A percentile compares a stretch with the other conserved stretches of the same genome.
These are phyloP conservation scores for Reutealis trisperma DNA, from an alignment of 345 rosid species.

Conservation along the genomic window DNA sequence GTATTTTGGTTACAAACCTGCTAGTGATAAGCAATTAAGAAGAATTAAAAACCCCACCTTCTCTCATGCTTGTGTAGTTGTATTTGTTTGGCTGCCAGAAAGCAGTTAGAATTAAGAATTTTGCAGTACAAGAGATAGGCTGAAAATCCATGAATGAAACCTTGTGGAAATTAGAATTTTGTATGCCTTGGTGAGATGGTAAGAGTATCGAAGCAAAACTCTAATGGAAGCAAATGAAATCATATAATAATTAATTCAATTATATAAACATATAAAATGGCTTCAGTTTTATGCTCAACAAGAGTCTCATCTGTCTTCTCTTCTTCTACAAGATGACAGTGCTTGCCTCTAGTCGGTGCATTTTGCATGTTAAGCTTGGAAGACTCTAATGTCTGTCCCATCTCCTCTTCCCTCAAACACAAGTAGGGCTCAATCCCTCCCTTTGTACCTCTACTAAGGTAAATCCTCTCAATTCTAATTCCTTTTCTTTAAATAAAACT, in stretches of 20 bases:
- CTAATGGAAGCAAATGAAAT: neutral
- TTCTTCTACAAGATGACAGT: constrained; percentile 18
- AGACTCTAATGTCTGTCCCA: constrained; percentile 44
- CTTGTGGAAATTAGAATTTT: neutral
- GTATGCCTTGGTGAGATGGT: neutral
- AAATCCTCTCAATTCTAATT: neutral
- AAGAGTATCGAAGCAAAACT: neutral
- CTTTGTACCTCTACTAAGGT: constrained; percentile 55
- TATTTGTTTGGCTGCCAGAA: no score
- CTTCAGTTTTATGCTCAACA: neutral
- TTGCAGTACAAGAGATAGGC: no score
- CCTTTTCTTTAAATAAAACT: neutral
- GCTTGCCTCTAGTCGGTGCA: constrained; percentile 60
- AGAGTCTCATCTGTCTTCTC: neutral
- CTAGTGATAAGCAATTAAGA: no score
- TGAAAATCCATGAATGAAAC: no score
- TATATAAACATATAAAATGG: constrained; percentile 1
- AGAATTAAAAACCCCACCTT: no score
- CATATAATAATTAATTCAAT: neutral
- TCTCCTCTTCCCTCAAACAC: constrained; percentile 45
- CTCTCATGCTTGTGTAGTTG: no score
- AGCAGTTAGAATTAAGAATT: no score
- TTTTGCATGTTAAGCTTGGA: constrained; percentile 72
- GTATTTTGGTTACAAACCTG: no score
- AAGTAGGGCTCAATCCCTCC: constrained; percentile 55